Evolutionary conservation across 2,329 filamentous ascomycete species (phyloP), one percentile per base, ranked within the genome.

Genomic region (Pseudocercospora macadamiae): DNA sequence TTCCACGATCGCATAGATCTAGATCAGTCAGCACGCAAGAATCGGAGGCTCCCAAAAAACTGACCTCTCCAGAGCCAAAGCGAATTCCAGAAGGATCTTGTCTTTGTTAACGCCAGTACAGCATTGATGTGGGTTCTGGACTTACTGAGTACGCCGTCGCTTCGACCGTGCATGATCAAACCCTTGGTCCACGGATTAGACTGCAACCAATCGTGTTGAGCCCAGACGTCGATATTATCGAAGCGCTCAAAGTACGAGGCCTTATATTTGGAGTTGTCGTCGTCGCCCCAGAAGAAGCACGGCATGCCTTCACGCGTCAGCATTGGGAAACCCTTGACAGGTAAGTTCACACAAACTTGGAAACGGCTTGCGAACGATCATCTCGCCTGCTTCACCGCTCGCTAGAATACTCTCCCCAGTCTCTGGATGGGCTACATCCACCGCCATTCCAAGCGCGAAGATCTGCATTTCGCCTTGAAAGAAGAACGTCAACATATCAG

Each of bases 1-100:
- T 62, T 80, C 78, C n/a, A 76, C 74, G 45, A 82, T 75, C n/a
- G 73, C 70, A 68, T 82, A 81, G 53, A 81, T 78, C 64, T 64
- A 25, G 3, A 2, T 23, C n/a, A 49, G 16, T 61, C 23, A 58
- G 48, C 30, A 44, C n/a, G 23, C 32, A 32, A 12, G 23, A 42
- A 45, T 23, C 23, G 7, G 10, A 26, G n/a, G 26, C 34, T 16
- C 10, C 1, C 10, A 8, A 19, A 18, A 21, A 6, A 55, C 60
- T 56, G 21, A 64, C 62, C 49, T 81, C 79, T 1, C 73, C 71
- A 9, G 71, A 75, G 18, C 79, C 79, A 54, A 81, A 81, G 23
- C 79, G 75, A 55, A 81, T 77, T 5, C 79, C 79, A 10, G 73
- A 75, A 1, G 79, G 79, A 60, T 81, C 67, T 70, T 44, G 14